Base-by-base conservation (phyloP, 352 stramenopile species). In the Globisporangium perplexum region DNA sequence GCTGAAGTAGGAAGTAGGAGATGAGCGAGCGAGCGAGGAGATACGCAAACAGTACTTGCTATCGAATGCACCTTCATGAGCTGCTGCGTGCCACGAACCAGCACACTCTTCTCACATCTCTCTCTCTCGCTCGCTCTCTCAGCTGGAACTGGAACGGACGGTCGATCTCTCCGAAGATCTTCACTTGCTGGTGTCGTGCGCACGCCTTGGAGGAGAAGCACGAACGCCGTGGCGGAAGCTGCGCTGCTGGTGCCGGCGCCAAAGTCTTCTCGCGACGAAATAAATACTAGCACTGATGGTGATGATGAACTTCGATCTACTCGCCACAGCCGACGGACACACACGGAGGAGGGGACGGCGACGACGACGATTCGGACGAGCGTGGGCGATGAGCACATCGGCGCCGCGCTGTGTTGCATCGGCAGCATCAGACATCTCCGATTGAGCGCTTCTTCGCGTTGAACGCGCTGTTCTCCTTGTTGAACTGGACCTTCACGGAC, bases 401-500 rank as follows among this genome's bases (percentile, higher is more conserved):
- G n/a, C 26, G 26, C 5, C 26, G 26, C 2, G 26, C 17, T 38
- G 23, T 31, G 33, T 17, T 30, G 15, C 47, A 43, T 28, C 43
- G 30, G 10, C 33, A 39, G 22, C 26, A 35, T 80, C 71, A 87
- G 42, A 90, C 66, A 31, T 90, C 76, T 51, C 77, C 78, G 35
- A 86, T 69, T 50, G 72, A 72, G 42, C 76, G 77, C 69, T 90
- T 87, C 52, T 69, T 78, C n/a, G 68, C 30, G 53, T 72, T 68
- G 55, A 71, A 72, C 49, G 71, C 55, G 18, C 73, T 68, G 62
- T 88, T 87, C 36, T 88, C 79, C 61, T 86, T 90, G 65, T 76
- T 79, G 57, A 69, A 73, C 56, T 71, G 71, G 44, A 63, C 67
- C 50, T 69, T 74, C 42, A 59, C 53, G 28, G 71, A 54, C 10